Evolutionary conservation across 331 rosid genomes (phyloP).

Genomic region (Ulmus americana): DNA sequence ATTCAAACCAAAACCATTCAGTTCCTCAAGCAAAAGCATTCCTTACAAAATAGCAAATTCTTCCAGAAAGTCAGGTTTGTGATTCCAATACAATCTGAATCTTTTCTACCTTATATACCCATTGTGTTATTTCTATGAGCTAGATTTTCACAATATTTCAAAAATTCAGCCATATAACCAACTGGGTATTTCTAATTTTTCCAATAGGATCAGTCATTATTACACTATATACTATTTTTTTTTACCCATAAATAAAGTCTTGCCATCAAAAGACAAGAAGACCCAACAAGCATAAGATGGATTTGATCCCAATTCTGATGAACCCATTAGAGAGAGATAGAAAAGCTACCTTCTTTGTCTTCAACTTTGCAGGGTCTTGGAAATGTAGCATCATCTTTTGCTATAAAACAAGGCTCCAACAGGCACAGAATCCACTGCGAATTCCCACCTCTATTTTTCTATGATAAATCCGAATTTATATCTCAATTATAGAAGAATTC

Average conservation of each 20-base stretch:
- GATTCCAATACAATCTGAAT: no score
- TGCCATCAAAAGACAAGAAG: not conserved
- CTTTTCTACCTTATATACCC: no score
- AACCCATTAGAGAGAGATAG: not conserved
- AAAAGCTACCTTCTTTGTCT: conserved; percentile 58
- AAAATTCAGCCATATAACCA: not conserved
- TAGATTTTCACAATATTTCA: no score
- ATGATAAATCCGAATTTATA: no score
- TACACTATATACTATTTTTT: no score
- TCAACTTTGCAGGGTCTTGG: conserved; percentile 54
- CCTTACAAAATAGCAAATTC: no score
- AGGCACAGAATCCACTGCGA: not conserved
- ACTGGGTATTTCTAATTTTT: not conserved
- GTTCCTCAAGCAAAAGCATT: no score
- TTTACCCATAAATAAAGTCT: not conserved
- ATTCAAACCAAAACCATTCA: no score
- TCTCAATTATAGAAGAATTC: no score
- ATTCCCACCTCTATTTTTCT: no score
- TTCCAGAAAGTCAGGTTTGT: no score
- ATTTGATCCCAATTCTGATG: not conserved
- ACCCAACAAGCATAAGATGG: not conserved
- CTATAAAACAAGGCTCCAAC: conserved; percentile 7
- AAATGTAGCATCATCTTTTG: conserved; percentile 61
- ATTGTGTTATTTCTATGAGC: no score
- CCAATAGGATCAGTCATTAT: not conserved